Evolutionary conservation across 805 yeast genomes (phyloP), one percentile per base, ranked within the genome.

Genomic region (Alloascoidea africana): DNA sequence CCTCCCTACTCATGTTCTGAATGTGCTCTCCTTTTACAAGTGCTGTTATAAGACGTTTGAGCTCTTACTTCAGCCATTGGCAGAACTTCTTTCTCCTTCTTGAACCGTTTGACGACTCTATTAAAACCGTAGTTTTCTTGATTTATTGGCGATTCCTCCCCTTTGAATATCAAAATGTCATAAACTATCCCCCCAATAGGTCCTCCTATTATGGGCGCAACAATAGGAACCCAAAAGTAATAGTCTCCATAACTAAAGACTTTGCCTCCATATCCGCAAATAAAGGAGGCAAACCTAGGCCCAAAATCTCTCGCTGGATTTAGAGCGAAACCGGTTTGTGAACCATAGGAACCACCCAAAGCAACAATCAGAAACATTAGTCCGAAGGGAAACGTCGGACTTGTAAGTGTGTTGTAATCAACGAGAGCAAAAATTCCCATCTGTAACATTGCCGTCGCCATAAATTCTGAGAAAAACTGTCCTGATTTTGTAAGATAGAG

Each of bases 281-380:
- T 53, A 32, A 58, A 56, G 14, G 70, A 52, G 27, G 70, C 71
- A 32, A 70, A 47, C 45, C 76, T 55, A 40, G 76, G 76, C 15
- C 68, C 72, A 37, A 69, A 56, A 52, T 70, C 76, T 54, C 76
- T 65, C 19, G 74, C 74, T 40, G 63, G 53, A 52, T 70, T 70
- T 47, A 70, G 52, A 32, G 74, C 75, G 45, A 65, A 66, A 14
- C 73, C 73, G n/a, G 76, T 69, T 47, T 65, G 66, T 50, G 57
- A 65, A 35, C 73, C 70, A 43, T 63, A 56, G 6, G 68, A 51
- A n/a, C 67, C 56, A 48, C 71, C 73, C 35, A 69, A 47, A 35
- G 61, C 60, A 39, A 52, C 60, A 36, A 70, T 61, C 42, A 66
- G 50, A 35, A 70, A 45, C 42, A 65, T 65, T 23, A 70, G 49